Evolutionary conservation across 345 rosid species (phyloP).

Genomic region (Salix purpurea): DNA sequence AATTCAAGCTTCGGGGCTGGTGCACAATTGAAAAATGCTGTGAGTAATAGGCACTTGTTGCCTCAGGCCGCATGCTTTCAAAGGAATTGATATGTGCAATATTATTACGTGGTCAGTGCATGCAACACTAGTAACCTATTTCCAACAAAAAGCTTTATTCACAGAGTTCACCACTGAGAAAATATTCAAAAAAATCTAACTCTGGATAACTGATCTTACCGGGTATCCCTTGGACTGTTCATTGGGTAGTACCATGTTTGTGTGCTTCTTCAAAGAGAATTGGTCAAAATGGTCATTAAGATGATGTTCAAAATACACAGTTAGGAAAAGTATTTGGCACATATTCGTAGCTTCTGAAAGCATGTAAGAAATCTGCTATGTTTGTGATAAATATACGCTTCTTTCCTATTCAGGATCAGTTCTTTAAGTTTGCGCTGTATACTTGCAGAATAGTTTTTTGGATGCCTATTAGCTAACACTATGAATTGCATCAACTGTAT

Average conservation of each 20-base stretch:
- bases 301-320: not conserved
- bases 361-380: not conserved
- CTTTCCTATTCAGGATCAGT: not conserved
- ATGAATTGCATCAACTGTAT: not conserved
- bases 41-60: constrained; percentile 32
- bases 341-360: not conserved
- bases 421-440: not conserved
- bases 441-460: not conserved
- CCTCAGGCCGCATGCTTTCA: not conserved
- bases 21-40: constrained; percentile 83
- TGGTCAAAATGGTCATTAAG: not conserved
- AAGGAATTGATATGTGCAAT: not conserved
- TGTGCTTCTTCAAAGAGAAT: not conserved
- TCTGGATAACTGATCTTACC: not conserved
- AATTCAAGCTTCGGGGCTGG: constrained; percentile 88
- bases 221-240: not conserved
- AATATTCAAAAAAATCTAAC: not conserved
- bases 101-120: not conserved
- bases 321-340: not conserved
- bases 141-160: not conserved
- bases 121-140: not conserved
- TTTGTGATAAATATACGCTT: not conserved
- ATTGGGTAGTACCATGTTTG: not conserved
- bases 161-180: not conserved
- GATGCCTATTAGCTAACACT: not conserved